Evolutionary conservation across 2,329 filamentous ascomycete genomes (phyloP).

Genomic region (Penicillium thymicola): DNA sequence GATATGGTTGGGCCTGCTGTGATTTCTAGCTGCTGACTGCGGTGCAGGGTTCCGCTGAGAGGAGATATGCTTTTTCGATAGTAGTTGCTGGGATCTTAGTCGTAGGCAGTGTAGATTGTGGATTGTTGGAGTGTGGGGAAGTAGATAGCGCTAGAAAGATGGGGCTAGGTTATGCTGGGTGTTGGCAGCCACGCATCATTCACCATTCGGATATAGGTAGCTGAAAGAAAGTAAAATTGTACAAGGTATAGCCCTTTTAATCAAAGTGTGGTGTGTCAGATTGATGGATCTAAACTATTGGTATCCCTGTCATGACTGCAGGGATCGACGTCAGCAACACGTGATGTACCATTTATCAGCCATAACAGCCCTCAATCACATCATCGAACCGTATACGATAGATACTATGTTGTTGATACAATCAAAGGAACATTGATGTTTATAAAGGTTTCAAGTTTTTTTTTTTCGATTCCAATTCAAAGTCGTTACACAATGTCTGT

Average conservation of each 20-base stretch:
- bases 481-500: conserved; percentile 6
- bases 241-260: not conserved
- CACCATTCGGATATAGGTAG: not conserved
- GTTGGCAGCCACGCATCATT: not conserved
- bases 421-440: not conserved
- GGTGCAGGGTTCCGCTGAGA: not conserved
- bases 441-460: not conserved
- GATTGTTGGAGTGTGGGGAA: not conserved
- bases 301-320: not conserved
- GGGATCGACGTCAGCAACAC: conserved; percentile 7
- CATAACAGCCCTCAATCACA: not conserved
- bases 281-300: not conserved
- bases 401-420: too few relatives aligned
- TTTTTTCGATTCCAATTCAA: conserved; percentile 5
- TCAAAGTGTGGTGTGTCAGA: not conserved
- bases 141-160: not conserved
- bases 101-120: not conserved
- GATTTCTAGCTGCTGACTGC: not conserved
- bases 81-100: not conserved
- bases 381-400: not conserved
- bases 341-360: not conserved
- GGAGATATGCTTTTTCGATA: not conserved
- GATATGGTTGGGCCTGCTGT: not conserved
- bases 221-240: not conserved
- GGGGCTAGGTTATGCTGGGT: not conserved